These are phyloP conservation scores for Trebouxia sp. DNA, from an alignment of 139 green algal genomes.

Conservation along the genomic window DNA sequence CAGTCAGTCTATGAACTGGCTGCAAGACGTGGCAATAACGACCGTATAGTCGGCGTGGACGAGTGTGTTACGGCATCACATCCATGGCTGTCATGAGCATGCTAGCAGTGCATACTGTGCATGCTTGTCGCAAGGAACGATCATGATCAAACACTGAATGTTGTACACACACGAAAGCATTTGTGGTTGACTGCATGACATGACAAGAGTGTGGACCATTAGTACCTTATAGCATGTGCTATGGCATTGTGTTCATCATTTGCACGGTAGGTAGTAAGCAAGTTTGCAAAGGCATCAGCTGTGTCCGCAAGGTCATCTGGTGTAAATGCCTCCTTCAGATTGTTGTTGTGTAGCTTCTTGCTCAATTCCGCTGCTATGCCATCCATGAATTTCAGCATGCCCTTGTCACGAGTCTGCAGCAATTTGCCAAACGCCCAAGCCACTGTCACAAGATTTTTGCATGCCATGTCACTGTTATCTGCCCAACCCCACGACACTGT, in stretches of 20 bases:
- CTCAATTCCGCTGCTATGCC: background rate
- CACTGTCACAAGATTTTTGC: background rate
- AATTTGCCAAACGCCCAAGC: background rate
- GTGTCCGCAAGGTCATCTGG: background rate
- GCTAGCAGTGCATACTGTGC: no score
- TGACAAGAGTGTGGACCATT: background rate
- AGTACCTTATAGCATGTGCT: no score
- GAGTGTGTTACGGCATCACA: background rate
- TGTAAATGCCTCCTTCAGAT: conserved; percentile 6
- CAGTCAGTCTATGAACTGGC: background rate
- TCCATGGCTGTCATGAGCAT: no score
- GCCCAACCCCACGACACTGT: conserved; percentile 14
- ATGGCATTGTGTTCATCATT: background rate
- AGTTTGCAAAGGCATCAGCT: conserved; percentile 4
- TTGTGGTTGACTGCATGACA: background rate
- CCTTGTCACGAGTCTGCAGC: background rate
- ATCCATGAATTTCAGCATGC: background rate
- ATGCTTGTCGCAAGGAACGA: no score
- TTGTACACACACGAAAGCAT: background rate
- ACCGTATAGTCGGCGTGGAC: background rate
- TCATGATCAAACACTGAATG: no score
- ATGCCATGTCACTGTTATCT: conserved; percentile 1
- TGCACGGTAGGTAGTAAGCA: background rate
- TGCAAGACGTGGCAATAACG: background rate
- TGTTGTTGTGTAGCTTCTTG: conserved; percentile 17